Conservation (phyloP, 2,329 filamentous ascomycete genomes). For the Colletotrichum truncatum region DNA sequence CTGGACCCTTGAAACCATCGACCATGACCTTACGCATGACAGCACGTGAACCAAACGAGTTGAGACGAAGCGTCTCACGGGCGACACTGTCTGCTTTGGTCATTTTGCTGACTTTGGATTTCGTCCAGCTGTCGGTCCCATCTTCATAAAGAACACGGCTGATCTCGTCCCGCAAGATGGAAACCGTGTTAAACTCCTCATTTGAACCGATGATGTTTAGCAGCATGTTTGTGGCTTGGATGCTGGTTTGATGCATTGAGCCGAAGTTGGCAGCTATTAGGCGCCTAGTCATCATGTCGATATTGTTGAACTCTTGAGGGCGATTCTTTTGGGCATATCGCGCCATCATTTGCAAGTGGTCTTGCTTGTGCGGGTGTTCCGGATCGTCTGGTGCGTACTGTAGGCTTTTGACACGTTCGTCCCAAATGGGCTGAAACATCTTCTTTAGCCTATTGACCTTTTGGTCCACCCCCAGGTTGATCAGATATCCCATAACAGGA, state of each 20-base stretch:
- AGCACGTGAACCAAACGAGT: constrained; percentile 40
- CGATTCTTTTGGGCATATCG: constrained; percentile 48
- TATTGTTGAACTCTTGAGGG: constrained; percentile 43
- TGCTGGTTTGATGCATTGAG: constrained; percentile 49
- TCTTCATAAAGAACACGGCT: constrained; percentile 38
- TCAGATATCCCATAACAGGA: constrained; percentile 40
- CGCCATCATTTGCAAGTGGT: constrained; percentile 53
- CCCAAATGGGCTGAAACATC: constrained; percentile 36
- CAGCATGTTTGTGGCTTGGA: constrained; percentile 50
- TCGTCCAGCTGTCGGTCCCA: constrained; percentile 46
- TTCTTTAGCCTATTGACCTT: constrained; percentile 38
- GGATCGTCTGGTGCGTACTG: constrained; percentile 28
- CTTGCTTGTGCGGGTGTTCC: constrained; percentile 40
- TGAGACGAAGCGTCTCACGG: constrained; percentile 52
- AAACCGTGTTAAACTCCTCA: constrained; percentile 45
- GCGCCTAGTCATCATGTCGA: constrained; percentile 41
- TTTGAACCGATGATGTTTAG: constrained; percentile 47
- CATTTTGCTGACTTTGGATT: constrained; percentile 46
- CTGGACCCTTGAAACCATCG: constrained; percentile 40
- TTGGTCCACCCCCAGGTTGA: constrained; percentile 33
- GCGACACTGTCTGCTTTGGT: constrained; percentile 49
- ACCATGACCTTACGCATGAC: constrained; percentile 40
- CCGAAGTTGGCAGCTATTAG: constrained; percentile 45
- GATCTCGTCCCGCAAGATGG: constrained; percentile 48
- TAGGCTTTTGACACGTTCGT: constrained; percentile 35